Evolutionary conservation across 225 moss, liverwort and hornwort species (phyloP).

Genomic region (Physcomitrellopsis africana): DNA sequence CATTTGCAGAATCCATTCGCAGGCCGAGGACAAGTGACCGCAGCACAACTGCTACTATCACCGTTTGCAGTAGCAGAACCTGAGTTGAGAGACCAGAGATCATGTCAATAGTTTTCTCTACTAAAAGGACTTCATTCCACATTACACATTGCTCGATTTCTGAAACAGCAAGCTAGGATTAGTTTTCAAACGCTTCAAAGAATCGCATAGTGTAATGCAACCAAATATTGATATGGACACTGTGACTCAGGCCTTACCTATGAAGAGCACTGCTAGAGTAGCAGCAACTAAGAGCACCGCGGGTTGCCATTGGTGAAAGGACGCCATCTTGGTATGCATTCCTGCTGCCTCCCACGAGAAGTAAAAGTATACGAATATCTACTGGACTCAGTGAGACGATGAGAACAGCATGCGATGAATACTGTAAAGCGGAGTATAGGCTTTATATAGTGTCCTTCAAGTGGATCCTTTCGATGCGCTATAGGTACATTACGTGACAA

Average conservation of each 20-base stretch:
- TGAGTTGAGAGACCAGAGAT: no score
- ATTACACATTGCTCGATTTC: background rate
- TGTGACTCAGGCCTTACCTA: background rate
- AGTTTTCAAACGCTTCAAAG: no score
- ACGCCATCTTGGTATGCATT: background rate
- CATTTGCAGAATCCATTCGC: no score
- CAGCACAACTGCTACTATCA: no score
- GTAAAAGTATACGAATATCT: background rate
- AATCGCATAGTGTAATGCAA: background rate
- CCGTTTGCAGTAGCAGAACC: no score
- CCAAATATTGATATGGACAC: background rate
- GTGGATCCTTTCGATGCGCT: no score
- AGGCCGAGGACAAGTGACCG: no score
- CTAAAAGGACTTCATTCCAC: no score
- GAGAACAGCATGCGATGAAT: background rate
- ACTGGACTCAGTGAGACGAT: background rate
- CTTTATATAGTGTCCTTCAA: no score
- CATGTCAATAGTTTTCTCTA: no score
- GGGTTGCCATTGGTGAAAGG: background rate
- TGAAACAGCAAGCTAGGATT: background rate
- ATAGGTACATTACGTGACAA: no score
- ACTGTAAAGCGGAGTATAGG: no score
- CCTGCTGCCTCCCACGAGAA: background rate
- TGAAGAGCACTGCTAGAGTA: conserved; percentile 9
- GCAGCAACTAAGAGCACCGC: background rate